These are phyloP conservation scores for Pestalotiopsis sp. DNA, from an alignment of 2,329 filamentous ascomycete species.

Conservation along the genomic window DNA sequence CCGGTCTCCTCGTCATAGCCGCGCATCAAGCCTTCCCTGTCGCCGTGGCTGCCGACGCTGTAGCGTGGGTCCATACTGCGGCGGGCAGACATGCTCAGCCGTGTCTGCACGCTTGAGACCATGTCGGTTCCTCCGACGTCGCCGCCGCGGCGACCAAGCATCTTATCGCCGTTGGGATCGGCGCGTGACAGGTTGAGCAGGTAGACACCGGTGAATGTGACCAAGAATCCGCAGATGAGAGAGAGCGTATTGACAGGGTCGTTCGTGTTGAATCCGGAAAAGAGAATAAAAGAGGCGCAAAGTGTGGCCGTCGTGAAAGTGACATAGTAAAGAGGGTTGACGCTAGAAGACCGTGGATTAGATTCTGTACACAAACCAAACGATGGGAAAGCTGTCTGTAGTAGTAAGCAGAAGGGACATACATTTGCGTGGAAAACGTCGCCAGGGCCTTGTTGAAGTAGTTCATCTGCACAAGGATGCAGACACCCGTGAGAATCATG, in stretches of 20 bases:
- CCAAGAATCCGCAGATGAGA: constrained; percentile 87
- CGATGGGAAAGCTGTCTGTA: neutral
- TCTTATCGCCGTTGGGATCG: constrained; percentile 78
- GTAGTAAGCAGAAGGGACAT: constrained; percentile 39
- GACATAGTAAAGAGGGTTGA: constrained; percentile 96
- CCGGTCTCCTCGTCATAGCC: constrained; percentile 84
- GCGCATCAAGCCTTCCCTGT: constrained; percentile 82
- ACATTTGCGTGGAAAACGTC: constrained; percentile 98
- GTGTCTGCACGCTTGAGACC: constrained; percentile 85
- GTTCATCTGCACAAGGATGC: constrained; percentile 99
- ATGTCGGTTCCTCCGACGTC: constrained; percentile 91
- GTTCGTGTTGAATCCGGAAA: constrained; percentile 93
- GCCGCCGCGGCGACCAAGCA: constrained; percentile 64
- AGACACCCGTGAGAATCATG: constrained; percentile 87
- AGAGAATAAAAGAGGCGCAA: constrained; percentile 93
- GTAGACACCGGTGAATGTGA: constrained; percentile 95
- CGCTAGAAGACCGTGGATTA: constrained; percentile 55
- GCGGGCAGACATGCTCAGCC: constrained; percentile 89
- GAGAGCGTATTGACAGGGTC: constrained; percentile 91
- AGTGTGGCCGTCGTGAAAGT: constrained; percentile 96
- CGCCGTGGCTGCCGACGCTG: constrained; percentile 65
- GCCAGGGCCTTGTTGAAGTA: constrained; percentile 99
- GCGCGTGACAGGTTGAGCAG: constrained; percentile 92
- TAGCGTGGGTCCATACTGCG: constrained; percentile 70
- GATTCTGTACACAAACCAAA: constrained; percentile 8